These are phyloP conservation scores for Actinomucor elegans DNA, from an alignment of 371 early-diverging fungal genomes.

Conservation along the genomic window DNA sequence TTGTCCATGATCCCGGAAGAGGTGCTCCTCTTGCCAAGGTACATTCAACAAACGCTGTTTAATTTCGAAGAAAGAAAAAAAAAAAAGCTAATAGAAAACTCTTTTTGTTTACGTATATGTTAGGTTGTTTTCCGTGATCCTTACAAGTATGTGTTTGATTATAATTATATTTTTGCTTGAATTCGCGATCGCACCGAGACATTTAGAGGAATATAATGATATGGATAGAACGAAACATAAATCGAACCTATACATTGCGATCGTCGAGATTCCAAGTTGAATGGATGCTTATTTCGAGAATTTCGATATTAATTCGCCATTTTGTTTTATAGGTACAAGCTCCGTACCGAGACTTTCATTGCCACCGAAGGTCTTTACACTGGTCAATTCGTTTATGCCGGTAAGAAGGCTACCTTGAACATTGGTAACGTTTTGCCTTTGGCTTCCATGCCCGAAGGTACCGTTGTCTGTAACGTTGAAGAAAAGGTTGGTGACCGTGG, in stretches of 20 bases:
- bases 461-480: constrained; percentile 99
- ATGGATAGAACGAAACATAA: neutral
- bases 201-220: too few relatives aligned
- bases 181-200: too few relatives aligned
- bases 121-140: constrained; percentile 70
- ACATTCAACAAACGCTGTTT: too few relatives aligned
- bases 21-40: constrained; percentile 98
- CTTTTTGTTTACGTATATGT: constrained; percentile 91
- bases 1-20: constrained; percentile 99
- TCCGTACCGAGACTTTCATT: constrained; percentile 90
- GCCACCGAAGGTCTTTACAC: constrained; percentile 99
- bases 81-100: neutral
- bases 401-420: constrained; percentile 96
- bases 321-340: constrained; percentile 86
- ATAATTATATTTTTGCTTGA: too few relatives aligned
- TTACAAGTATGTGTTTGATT: constrained; percentile 48
- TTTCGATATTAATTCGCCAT: constrained; percentile 92
- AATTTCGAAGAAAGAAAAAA: constrained; percentile 73
- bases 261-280: neutral
- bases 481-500: constrained; percentile 98
- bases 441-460: constrained; percentile 98
- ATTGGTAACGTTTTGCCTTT: constrained; percentile 98
- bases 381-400: constrained; percentile 98
- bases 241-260: neutral
- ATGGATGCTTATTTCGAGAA: constrained; percentile 78